phyloP scores from a whole-genome alignment of 2,329 filamentous ascomycete genomes.

The Paecilomyces fulvus region DNA sequence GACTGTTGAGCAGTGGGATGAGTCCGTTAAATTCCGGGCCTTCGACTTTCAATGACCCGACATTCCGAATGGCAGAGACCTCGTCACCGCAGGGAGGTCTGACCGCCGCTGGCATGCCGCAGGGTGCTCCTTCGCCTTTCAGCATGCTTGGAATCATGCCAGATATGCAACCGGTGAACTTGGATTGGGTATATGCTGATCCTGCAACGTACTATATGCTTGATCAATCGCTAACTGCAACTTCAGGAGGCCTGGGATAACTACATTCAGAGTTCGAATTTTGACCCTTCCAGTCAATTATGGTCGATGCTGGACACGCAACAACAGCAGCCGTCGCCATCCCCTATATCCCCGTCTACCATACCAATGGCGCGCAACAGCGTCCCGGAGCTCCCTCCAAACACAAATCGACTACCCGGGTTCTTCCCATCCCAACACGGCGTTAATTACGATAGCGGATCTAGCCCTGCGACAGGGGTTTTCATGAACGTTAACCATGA shows the following conservation, averaged over 20 bases:
- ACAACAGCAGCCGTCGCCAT: constrained; percentile 12
- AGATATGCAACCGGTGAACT: constrained; percentile 45
- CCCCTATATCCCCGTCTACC: constrained; percentile 14
- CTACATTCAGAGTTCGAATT: constrained; percentile 53
- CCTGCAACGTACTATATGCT: background rate
- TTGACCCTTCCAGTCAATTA: constrained; percentile 33
- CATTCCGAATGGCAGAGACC: constrained; percentile 22
- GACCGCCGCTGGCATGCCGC: constrained; percentile 23
- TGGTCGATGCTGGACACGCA: constrained; percentile 30
- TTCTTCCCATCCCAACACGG: constrained; percentile 5
- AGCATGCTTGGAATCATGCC: constrained; percentile 49
- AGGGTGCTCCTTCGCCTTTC: constrained; percentile 45
- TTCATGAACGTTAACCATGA: constrained; percentile 1
- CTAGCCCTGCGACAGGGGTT: background rate
- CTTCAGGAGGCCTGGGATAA: constrained; percentile 59
- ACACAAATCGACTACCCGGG: constrained; percentile 4
- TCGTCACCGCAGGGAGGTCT: constrained; percentile 17
- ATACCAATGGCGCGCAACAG: constrained; percentile 10
- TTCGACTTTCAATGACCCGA: constrained; percentile 19
- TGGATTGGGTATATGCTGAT: constrained; percentile 53
- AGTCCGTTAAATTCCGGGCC: constrained; percentile 36
- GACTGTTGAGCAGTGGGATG: constrained; percentile 57
- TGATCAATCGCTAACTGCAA: constrained; percentile 16
- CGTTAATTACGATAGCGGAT: constrained; percentile 3
- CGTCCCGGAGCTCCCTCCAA: constrained; percentile 4